These are phyloP conservation scores for Amaranthus cruentus DNA, from an alignment of 148 eudicot species.

Conservation along the genomic window DNA sequence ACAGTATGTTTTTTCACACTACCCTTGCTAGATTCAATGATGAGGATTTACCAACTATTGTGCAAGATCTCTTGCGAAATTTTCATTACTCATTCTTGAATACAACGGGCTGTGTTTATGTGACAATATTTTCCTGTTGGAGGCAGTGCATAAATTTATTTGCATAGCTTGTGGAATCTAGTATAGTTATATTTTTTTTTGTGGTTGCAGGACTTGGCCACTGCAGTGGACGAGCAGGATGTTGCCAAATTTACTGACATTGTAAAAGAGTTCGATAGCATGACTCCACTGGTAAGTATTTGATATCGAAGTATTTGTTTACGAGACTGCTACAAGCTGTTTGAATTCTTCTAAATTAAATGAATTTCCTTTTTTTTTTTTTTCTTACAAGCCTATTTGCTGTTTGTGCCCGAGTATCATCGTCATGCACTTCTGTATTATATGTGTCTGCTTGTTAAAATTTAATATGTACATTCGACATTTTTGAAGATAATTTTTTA, in stretches of 20 bases:
- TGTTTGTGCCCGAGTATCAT: neutral
- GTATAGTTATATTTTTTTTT: constrained; percentile 2
- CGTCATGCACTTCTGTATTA: neutral
- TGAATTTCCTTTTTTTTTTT: neutral
- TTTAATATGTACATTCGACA: neutral
- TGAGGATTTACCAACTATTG: neutral
- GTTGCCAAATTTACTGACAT: constrained; percentile 45
- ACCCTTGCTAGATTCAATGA: neutral
- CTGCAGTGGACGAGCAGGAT: constrained; percentile 61
- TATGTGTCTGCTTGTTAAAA: neutral
- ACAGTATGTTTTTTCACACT: neutral
- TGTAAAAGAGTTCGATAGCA: constrained; percentile 61
- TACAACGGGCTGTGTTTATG: neutral
- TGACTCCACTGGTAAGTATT: constrained; percentile 50
- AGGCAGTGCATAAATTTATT: neutral
- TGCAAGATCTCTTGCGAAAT: neutral
- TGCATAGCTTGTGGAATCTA: constrained; percentile 4
- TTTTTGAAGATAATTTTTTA: neutral
- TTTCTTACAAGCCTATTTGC: neutral
- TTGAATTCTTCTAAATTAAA: neutral
- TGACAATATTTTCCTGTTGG: neutral
- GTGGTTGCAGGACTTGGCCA: constrained; percentile 46
- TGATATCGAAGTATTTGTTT: constrained; percentile 1
- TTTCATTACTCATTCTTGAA: neutral
- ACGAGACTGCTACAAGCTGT: neutral